A percentile compares a stretch with the other conserved stretches of the same genome.
phyloP scores from a whole-genome alignment of 2,329 filamentous ascomycete genomes.

The Blastomyces parvus region DNA sequence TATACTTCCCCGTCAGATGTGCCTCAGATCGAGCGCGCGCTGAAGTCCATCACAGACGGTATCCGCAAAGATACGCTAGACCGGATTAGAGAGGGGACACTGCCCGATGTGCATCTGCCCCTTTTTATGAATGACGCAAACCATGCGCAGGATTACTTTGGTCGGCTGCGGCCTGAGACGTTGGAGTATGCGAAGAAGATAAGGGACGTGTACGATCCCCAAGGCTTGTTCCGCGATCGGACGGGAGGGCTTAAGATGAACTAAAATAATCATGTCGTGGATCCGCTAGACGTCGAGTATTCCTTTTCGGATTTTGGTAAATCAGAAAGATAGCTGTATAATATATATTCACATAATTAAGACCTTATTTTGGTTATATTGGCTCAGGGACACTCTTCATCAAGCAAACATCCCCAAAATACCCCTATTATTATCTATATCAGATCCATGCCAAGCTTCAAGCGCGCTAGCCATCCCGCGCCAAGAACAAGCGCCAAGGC shows the following conservation, averaged over 20 bases:
- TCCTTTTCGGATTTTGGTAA: not conserved
- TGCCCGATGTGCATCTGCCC: constrained; percentile 35
- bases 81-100: constrained; percentile 26
- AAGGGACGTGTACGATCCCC: constrained; percentile 6
- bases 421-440: not conserved
- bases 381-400: not conserved
- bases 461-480: not conserved
- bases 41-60: constrained; percentile 31
- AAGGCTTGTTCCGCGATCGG: constrained; percentile 6
- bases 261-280: not conserved
- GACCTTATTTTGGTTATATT: not conserved
- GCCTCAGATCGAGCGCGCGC: constrained; percentile 31
- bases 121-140: constrained; percentile 42
- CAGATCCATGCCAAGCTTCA: not conserved
- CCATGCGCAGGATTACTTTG: constrained; percentile 38
- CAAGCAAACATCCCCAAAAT: not conserved
- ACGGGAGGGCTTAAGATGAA: constrained; percentile 5
- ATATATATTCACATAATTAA: not conserved
- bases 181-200: constrained; percentile 22
- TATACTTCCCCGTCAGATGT: constrained; percentile 30
- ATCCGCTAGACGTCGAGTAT: not conserved
- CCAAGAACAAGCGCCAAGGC: not conserved
- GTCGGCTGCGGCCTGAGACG: constrained; percentile 25
- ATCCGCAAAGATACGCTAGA: constrained; percentile 27
- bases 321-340: not conserved